Percentiles rank a stretch among this genome's conserved stretches.
Conservation (phyloP, 2,329 filamentous ascomycete genomes). For the Onygena corvina region DNA sequence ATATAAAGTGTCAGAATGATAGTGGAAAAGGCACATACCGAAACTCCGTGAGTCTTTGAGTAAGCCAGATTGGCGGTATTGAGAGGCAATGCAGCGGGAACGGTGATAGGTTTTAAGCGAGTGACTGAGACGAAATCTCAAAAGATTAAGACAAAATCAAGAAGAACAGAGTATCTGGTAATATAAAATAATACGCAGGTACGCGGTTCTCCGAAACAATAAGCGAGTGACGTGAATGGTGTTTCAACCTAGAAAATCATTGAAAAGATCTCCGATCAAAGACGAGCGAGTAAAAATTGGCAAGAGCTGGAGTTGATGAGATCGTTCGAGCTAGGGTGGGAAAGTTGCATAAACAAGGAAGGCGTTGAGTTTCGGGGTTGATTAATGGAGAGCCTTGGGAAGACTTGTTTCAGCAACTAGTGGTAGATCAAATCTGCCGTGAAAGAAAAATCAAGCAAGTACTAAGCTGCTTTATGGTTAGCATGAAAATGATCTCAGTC, state of each 20-base stretch:
- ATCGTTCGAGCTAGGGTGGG: not conserved
- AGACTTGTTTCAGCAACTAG: slow-evolving; percentile 3
- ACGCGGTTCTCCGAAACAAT: slow-evolving; percentile 29
- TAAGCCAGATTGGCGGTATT: slow-evolving; percentile 41
- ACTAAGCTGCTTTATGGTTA: slow-evolving; percentile 7
- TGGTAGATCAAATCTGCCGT: not conserved
- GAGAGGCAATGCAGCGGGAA: slow-evolving; percentile 31
- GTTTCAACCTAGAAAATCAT: slow-evolving; percentile 12
- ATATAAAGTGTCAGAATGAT: not conserved
- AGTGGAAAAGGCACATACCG: slow-evolving; percentile 30
- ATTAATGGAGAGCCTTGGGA: not conserved
- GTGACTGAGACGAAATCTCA: slow-evolving; percentile 34
- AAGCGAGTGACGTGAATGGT: slow-evolving; percentile 34
- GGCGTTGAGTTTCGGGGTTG: not conserved
- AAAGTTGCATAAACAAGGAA: not conserved
- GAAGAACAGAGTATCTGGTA: slow-evolving; percentile 3
- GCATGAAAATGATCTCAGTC: not conserved
- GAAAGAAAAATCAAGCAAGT: slow-evolving; percentile 6
- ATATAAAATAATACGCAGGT: no score
- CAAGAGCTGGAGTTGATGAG: not conserved
- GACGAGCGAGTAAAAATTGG: slow-evolving; percentile 6
- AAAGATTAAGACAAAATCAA: slow-evolving; percentile 29
- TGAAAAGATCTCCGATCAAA: slow-evolving; percentile 6
- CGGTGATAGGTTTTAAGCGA: slow-evolving; percentile 34
- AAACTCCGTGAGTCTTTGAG: slow-evolving; percentile 35